Base-by-base conservation (phyloP, 257 asterid species). In the Lavandula angustifolia region DNA sequence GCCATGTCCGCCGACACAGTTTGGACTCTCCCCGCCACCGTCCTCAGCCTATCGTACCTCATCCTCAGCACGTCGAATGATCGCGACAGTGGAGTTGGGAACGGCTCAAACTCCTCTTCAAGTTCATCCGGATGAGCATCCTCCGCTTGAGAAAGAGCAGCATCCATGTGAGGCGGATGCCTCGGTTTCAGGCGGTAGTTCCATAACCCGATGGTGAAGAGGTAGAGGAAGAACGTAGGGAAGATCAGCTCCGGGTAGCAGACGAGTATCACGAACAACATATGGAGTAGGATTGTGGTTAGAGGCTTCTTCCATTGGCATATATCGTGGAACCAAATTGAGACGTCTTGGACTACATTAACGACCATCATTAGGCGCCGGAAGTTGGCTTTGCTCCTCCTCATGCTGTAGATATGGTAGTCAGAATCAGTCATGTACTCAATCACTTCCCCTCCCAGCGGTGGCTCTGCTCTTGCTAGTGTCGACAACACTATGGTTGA, bases 331-430 rank as follows among this genome's bases (percentile, higher is more conserved):
- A 85, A 84, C 98, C 96, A 92, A 5, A 51, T 37, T 50, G 64
- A 66, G n/a, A 73, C 63, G 11, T 79, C 74, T 10, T 84, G 53
- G 18, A 92, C 60, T 18, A 82, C 85, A 0, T 87, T 80, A 4
- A 89, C 51, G 35, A 92, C 83, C 0, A 81, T 58, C 95, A 89
- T 79, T 40, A 89, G 71, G 61, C 98, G 95, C 37, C 75, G 62
- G 77, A 89, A 87, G 78, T 81, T 85, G 46, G 98, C 96, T 79
- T 87, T 92, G 89, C 98, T 92, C 67, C 92, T 77, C 59, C 98
- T 78, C 10, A 92, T 76, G 78, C 96, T 92, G 43, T 80, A 92
- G 84, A 87, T 78, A 50, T 89, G 92, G 82, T 81, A 69, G 62
- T 89, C 95, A 34, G 80, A 86, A 63, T 92, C 98, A 52, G 86